Base-by-base conservation (phyloP, 176 grass and related monocot species). In the Lolium rigidum region DNA sequence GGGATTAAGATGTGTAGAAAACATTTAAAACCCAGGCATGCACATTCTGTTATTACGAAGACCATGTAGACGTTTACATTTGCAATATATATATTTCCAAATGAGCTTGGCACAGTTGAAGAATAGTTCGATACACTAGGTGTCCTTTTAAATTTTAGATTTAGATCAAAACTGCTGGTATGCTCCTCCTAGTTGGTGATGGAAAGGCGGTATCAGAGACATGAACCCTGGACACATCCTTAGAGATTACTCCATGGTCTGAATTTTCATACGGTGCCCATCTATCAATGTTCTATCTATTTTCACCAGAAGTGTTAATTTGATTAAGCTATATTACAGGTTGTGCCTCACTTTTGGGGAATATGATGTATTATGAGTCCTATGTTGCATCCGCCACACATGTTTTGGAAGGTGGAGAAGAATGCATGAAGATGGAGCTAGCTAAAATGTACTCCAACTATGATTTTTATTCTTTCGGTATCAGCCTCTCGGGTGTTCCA, bases 381-480 rank as follows among this genome's bases (percentile, higher is more conserved):
- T 20, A 13, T 11, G 1, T 15, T 43, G 5, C 0, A 0, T 82
- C 14, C 7, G 31, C 72, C 41, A 1, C 21, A 74, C 2, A 50
- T 16, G 21, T 74, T 49, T 74, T 74, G 44, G 5, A 74, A 12
- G 6, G 44, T 2, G 80, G 77, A 73, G 35, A 72, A 49, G 84
- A 86, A 39, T 74, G 48, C 37, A 74, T 83, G 84, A 87, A 79
- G 84, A 90, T 74, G 56, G 80, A 87, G 80, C 89, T 90, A 66
- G 80, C 80, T 79, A 86, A 83, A 10, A 86, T 90, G 89, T 90
- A 35, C 31, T 35, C 31, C 31, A 35, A 35, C 31, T 35, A 21
- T 4, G 5, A 37, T 47, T 60, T 35, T 3, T 74, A 10, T 57
- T 38, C 38, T 56, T 63, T 79, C 12, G 14, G 17, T 22, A 25